Evolutionary conservation across 257 asterid genomes (phyloP).

Genomic region (Paulownia fortunei): DNA sequence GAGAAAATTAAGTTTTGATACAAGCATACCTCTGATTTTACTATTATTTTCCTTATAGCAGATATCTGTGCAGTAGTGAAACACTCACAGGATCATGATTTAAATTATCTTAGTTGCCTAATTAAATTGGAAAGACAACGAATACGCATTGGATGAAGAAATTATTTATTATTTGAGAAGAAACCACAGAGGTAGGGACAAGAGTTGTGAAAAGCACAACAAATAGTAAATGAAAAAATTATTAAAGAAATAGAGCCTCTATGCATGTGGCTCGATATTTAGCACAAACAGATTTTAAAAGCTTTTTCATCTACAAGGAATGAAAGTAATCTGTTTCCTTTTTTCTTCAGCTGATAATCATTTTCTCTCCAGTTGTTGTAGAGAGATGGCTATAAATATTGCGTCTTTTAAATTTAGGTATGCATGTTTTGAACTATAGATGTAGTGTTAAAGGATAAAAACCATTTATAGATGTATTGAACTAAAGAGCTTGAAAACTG

Average conservation of each 20-base stretch:
- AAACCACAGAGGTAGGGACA: neutral
- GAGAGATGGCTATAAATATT: neutral
- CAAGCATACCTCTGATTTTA: neutral
- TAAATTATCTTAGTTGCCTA: neutral
- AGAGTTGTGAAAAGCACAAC: neutral
- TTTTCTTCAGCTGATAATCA: neutral
- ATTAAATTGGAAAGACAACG: neutral
- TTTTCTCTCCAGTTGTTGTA: neutral
- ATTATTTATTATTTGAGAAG: neutral
- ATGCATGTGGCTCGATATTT: neutral
- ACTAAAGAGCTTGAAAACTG: constrained; percentile 2
- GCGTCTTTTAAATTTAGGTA: neutral
- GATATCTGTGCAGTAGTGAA: constrained; percentile 1
- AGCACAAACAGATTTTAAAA: neutral
- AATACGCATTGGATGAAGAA: neutral
- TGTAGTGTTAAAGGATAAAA: neutral
- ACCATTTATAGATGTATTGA: neutral
- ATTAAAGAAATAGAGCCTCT: neutral
- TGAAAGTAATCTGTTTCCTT: neutral
- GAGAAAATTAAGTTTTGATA: neutral
- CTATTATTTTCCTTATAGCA: neutral
- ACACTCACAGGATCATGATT: neutral
- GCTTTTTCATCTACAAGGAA: neutral
- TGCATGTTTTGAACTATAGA: too few relatives aligned
- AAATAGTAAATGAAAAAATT: neutral